Percentiles rank a stretch among this genome's conserved stretches.
These are phyloP conservation scores for Helotiales sp. DNA, from an alignment of 2,329 filamentous ascomycete species.

Conservation along the genomic window DNA sequence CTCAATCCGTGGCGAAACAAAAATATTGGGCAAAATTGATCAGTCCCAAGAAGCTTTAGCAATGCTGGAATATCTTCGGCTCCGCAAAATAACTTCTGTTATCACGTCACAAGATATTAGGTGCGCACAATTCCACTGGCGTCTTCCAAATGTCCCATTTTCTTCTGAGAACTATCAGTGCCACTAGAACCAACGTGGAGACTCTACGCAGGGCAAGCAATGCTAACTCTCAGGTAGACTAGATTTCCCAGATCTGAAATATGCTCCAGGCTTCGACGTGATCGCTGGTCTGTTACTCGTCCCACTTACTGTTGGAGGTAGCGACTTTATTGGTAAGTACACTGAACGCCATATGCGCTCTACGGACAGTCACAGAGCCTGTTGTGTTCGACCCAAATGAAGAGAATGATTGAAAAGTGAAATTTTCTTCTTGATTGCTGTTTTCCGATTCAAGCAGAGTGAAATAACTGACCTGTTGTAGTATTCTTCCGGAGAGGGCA, in stretches of 20 bases:
- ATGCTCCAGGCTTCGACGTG: constrained; percentile 76
- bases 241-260: constrained; percentile 83
- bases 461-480: neutral
- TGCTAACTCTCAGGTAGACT: constrained; percentile 42
- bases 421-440: neutral
- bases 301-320: constrained; percentile 74
- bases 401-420: neutral
- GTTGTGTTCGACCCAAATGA: neutral
- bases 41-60: constrained; percentile 83
- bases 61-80: constrained; percentile 81
- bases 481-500: constrained; percentile 87
- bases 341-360: neutral
- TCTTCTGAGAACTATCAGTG: no score
- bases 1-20: constrained; percentile 87
- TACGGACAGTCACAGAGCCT: neutral
- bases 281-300: constrained; percentile 83
- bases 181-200: no score
- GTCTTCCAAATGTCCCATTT: neutral
- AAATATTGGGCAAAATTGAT: constrained; percentile 76
- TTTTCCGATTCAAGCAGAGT: neutral
- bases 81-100: constrained; percentile 76
- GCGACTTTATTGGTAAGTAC: constrained; percentile 70
- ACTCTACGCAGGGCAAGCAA: neutral
- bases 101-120: constrained; percentile 76
- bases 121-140: neutral